Evolutionary conservation across 768 basidiomycete species (phyloP), one percentile per base, ranked within the genome.

Genomic region (Rhizopogon roseolus): DNA sequence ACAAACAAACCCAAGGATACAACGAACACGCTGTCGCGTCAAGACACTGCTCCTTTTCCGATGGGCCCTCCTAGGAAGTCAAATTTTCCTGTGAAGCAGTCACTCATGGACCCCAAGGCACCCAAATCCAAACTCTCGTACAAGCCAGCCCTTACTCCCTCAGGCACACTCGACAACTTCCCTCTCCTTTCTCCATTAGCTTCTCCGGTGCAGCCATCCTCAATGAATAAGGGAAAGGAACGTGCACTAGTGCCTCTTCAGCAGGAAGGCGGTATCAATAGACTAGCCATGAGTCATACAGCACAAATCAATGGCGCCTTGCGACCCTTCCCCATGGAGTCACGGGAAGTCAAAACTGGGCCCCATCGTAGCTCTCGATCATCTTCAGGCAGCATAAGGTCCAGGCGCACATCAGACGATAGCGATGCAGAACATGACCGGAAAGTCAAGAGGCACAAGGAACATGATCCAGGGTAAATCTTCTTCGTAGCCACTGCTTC

Each of bases 271-370:
- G 44, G 48, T n/a, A 19, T 38, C 16, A 19, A 38, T 25, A 40
- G 11, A 32, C 13, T 48, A 8, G 32, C 45, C 13, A 48, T 7
- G 22, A 22, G 28, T 17, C 14, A 36, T 36, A 36, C 22, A 3
- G 46, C 16, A 16, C 34, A 14, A 9, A 59, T 49, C 16, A 51
- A 38, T 16, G 5, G 17, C 11, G 49, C 44, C 42, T 50, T 55
- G 6, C 60, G 60, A 52, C 77, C 78, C 1, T 81, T 81, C 49
- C 78, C 79, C 5, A 76, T 85, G 80, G 74, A 67, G 48, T 71
- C 75, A 2, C 73, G 78, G 49, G 52, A 76, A 39, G 67, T 81
- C 2, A 62, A 66, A 9, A 73, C 71, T 44, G 73, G 76, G 43
- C 60, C 65, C 2, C 65, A 57, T 11, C 65, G 64, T n/a, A 64